A percentile compares a stretch with the other conserved stretches of the same genome.
Evolutionary conservation across 2,329 filamentous ascomycete genomes (phyloP).

Genomic region (Myriosclerotinia scirpicola): DNA sequence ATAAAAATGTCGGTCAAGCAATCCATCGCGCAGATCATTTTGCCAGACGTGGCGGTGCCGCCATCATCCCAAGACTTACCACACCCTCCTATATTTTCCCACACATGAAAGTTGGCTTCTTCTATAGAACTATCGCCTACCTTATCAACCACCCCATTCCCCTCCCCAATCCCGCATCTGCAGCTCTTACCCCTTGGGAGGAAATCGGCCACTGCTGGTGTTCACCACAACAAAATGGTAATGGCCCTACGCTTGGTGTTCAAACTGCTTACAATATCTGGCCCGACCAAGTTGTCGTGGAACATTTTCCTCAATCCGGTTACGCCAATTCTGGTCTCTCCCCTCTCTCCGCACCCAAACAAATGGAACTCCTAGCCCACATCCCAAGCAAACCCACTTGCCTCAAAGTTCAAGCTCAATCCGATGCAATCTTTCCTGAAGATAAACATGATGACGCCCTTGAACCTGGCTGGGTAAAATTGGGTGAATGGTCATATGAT

Average conservation of each 20-base stretch:
- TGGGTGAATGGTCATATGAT: conserved; percentile 56
- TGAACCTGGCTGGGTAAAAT: conserved; percentile 52
- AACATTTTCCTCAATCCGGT: conserved; percentile 65
- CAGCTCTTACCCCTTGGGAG: conserved; percentile 68
- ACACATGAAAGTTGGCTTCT: conserved; percentile 25
- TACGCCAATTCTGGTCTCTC: conserved; percentile 50
- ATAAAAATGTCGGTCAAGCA: conserved; percentile 26
- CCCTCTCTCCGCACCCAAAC: conserved; percentile 60
- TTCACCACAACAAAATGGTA: conserved; percentile 49
- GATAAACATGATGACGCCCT: conserved; percentile 33
- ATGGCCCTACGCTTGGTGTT: conserved; percentile 65
- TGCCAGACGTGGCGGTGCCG: conserved; percentile 48
- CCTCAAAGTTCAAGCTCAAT: conserved; percentile 43
- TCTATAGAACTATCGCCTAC: conserved; percentile 21
- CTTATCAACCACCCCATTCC: conserved; percentile 34
- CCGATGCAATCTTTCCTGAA: conserved; percentile 43
- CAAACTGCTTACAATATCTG: conserved; percentile 57
- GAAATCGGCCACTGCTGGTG: conserved; percentile 91
- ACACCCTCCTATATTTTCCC: conserved; percentile 46
- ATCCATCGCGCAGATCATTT: conserved; percentile 70
- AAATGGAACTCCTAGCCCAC: conserved; percentile 69
- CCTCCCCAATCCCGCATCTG: conserved; percentile 44
- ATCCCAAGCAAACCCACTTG: conserved; percentile 48
- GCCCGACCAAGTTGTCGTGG: conserved; percentile 68
- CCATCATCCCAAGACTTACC: conserved; percentile 36